Conservation (phyloP, 345 rosid genomes). For the Sonneratia alba region DNA sequence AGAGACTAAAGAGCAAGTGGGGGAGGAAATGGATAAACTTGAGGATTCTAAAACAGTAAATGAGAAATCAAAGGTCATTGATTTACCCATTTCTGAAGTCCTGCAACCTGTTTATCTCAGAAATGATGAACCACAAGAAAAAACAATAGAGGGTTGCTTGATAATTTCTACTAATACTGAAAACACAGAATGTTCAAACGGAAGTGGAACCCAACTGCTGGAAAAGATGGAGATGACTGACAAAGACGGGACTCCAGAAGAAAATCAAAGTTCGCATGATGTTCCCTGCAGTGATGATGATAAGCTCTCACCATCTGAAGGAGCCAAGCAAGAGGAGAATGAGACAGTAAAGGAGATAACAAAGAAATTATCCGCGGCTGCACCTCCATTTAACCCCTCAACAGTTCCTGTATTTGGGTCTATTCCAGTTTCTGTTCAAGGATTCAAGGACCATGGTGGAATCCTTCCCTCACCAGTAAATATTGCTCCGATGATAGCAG, state of each 20-base stretch:
- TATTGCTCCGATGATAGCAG: conserved; percentile 68
- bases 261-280: conserved; percentile 8
- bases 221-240: conserved; percentile 22
- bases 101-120: conserved; percentile 13
- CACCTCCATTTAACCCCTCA: conserved; percentile 90
- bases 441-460: conserved; percentile 74
- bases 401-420: conserved; percentile 69
- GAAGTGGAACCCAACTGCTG: conserved; percentile 16
- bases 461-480: conserved; percentile 87
- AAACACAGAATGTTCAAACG: conserved; percentile 17
- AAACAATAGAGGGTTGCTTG: conserved; percentile 15
- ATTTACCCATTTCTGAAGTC: conserved; percentile 10
- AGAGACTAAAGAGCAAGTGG: conserved; percentile 20
- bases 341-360: conserved; percentile 64
- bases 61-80: background rate
- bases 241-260: conserved; percentile 24
- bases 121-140: conserved; percentile 13
- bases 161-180: conserved; percentile 15
- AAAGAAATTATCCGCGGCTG: conserved; percentile 91
- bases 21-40: background rate
- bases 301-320: conserved; percentile 31
- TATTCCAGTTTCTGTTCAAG: conserved; percentile 54
- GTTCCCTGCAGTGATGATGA: conserved; percentile 16
- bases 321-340: conserved; percentile 51
- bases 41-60: background rate